Percentiles rank a stretch among this genome's conserved stretches.
phyloP scores from a whole-genome alignment of 768 basidiomycete genomes.

The Amyloporia xantha region DNA sequence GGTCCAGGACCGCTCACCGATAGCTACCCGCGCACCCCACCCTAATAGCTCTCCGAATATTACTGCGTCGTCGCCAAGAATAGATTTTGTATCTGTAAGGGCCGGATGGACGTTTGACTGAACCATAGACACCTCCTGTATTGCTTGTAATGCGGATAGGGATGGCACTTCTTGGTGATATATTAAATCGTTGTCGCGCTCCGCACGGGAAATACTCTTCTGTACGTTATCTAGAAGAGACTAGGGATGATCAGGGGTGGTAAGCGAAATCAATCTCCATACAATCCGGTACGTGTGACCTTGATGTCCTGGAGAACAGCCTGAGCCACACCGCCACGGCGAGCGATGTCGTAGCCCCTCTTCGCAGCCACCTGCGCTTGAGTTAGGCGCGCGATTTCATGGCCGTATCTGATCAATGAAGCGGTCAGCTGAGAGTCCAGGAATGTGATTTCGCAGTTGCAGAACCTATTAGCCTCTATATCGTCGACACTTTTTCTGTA shows the following conservation, averaged over 20 bases:
- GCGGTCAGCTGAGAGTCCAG: background rate
- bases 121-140: constrained; percentile 63
- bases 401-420: constrained; percentile 60
- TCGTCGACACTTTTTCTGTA: constrained; percentile 88
- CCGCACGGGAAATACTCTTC: constrained; percentile 60
- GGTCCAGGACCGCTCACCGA: constrained; percentile 49
- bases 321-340: constrained; percentile 52
- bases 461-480: constrained; percentile 63
- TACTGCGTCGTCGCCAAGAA: constrained; percentile 45
- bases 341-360: constrained; percentile 61
- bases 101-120: constrained; percentile 49
- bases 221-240: constrained; percentile 69
- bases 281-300: constrained; percentile 31
- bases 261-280: background rate
- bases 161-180: constrained; percentile 88
- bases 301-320: constrained; percentile 74
- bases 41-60: constrained; percentile 73
- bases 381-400: constrained; percentile 73
- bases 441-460: background rate
- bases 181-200: constrained; percentile 91
- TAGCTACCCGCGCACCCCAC: constrained; percentile 85
- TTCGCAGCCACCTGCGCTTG: constrained; percentile 64
- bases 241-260: constrained; percentile 32
- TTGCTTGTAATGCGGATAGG: constrained; percentile 53
- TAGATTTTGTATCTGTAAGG: constrained; percentile 49